Base-by-base conservation (phyloP, 495 filamentous ascomycete genomes). In the Lophium mytilinum region DNA sequence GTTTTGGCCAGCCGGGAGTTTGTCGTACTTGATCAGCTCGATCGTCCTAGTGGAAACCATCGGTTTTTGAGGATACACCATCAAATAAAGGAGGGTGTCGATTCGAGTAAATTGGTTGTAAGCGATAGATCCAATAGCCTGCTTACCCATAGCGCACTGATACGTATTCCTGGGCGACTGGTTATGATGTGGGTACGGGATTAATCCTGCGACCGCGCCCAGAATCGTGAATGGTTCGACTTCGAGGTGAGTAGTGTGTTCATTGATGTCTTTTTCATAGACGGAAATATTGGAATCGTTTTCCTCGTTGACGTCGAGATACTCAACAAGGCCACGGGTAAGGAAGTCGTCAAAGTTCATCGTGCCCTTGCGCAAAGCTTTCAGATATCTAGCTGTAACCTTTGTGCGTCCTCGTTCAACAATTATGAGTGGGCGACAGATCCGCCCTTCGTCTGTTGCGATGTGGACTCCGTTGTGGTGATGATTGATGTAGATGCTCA, bases 81-180 rank as follows among this genome's bases (percentile, higher is more conserved):
- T 90, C 4, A 95, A 83, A 65, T 97, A 96, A 17, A 97, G 82
- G 33, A 97, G 79, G 3, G 90, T 96, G 66, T 99, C 93, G 68
- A 99, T 93, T 19, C 93, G 85, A 57, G 87, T 82, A 74, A 95
- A 95, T 70, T 97, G 94, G 66, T 99, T 99, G 60, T 93, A 90
- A 11, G 92, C 91, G 68, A 97, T 96, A 17, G 92, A 89, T 49
- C 93, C 93, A 69, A 99, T 96, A 15, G 93, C 93, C 87, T 99
- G 93, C 73, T 99, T 99, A 77, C 93, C 93, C 93, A 99, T 99
- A 72, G 93, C 93, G 71, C 94, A 96, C 75, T 98, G 93, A 67
- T 99, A 99, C 8, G 93, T 99, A 69, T 99, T 99, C 75, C 93
- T 84, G 9, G 93, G 93, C 4, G 93, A 99, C 71, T 99, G 93